Percentiles rank a stretch among this genome's conserved stretches.
These are phyloP conservation scores for Cenococcum geophilum DNA, from an alignment of 495 filamentous ascomycete genomes.

Conservation along the genomic window DNA sequence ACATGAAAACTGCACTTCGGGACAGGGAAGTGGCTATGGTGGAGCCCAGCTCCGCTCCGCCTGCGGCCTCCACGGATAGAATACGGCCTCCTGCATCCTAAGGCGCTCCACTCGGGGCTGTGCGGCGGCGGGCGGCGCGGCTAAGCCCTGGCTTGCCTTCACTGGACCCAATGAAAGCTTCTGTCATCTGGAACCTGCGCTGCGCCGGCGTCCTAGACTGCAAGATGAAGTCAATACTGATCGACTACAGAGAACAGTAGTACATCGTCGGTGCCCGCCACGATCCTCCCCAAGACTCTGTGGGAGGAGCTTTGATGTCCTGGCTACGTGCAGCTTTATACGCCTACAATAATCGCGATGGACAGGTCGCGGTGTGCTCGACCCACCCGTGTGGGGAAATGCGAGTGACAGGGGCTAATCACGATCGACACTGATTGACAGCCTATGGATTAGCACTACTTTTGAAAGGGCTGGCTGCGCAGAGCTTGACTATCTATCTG, in stretches of 20 bases:
- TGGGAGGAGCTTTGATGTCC: neutral
- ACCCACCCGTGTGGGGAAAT: slow-evolving; percentile 29
- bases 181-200: neutral
- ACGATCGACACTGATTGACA: slow-evolving; percentile 18
- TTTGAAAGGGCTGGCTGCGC: neutral
- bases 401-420: slow-evolving; percentile 24
- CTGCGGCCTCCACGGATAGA: neutral
- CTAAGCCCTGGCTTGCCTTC: neutral
- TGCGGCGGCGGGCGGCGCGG: neutral
- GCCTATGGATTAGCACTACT: slow-evolving; percentile 4
- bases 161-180: neutral
- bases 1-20: neutral
- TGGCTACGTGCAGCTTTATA: neutral
- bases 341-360: neutral
- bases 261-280: neutral
- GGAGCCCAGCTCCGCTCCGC: slow-evolving; percentile 5
- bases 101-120: neutral
- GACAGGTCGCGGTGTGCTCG: neutral
- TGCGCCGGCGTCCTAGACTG: neutral
- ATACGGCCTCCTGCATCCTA: slow-evolving; percentile 1
- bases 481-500: neutral
- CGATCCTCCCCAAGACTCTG: neutral
- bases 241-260: neutral
- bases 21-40: neutral
- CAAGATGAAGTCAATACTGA: neutral